These are phyloP conservation scores for Globisporangium alternatum DNA, from an alignment of 352 stramenopile genomes.

Conservation along the genomic window DNA sequence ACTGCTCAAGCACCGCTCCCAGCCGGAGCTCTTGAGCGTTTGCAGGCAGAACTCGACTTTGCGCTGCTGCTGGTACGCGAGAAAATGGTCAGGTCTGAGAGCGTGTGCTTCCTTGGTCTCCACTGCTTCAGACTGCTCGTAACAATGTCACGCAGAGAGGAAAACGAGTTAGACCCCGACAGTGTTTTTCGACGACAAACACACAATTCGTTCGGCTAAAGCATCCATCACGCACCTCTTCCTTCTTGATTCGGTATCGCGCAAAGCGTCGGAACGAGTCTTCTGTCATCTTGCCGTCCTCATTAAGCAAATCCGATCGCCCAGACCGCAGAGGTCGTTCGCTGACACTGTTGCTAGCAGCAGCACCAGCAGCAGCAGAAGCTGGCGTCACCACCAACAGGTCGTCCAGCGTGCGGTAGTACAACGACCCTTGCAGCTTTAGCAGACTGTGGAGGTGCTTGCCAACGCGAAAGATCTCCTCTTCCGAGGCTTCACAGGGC, in stretches of 20 bases:
- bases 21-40: conserved; percentile 39
- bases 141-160: neutral
- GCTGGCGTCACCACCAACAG: neutral
- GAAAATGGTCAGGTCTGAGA: conserved; percentile 40
- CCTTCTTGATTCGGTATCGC: conserved; percentile 60
- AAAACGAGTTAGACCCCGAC: too few species aligned
- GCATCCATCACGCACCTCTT: conserved; percentile 33
- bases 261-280: conserved; percentile 69
- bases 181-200: too few species aligned
- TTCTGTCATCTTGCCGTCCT: conserved; percentile 61
- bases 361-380: neutral
- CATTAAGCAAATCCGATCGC: conserved; percentile 31
- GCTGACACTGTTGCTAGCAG: neutral
- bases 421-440: conserved; percentile 62
- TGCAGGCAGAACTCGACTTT: conserved; percentile 61
- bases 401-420: conserved; percentile 47
- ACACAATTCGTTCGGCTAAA: too few species aligned
- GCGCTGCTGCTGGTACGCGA: conserved; percentile 59
- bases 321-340: neutral
- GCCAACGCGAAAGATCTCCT: conserved; percentile 74
- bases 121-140: conserved; percentile 15
- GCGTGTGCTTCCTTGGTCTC: conserved; percentile 27
- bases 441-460: conserved; percentile 65
- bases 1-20: conserved; percentile 30
- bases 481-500: conserved; percentile 45